Percentiles rank a stretch among this genome's conserved stretches.
phyloP scores from a whole-genome alignment of 805 yeast genomes.

The Metahyphopichia silvanorum region DNA sequence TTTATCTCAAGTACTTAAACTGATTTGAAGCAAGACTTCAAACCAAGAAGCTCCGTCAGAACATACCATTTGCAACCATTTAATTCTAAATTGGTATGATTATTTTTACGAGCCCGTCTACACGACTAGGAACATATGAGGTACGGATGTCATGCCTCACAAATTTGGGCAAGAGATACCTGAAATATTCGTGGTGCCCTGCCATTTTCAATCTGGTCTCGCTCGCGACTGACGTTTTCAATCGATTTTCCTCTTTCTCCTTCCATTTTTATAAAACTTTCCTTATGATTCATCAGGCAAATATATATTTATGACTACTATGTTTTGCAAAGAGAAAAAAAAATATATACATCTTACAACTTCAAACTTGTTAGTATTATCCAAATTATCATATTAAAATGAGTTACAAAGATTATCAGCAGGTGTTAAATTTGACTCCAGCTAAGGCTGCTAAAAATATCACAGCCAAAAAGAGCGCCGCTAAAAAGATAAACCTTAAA shows the following conservation, averaged over 20 bases:
- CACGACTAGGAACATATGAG: too few species aligned
- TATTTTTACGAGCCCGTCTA: too few species aligned
- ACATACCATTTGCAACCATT: too few species aligned
- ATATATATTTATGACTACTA: slow-evolving; percentile 1
- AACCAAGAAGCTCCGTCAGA: too few species aligned
- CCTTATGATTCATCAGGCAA: background rate
- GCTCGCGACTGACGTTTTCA: background rate
- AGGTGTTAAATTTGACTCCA: slow-evolving; percentile 26
- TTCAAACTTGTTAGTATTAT: background rate
- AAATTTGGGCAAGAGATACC: too few species aligned
- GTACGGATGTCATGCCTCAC: too few species aligned
- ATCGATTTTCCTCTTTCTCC: background rate
- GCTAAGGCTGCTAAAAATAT: slow-evolving; percentile 1
- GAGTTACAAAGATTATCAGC: slow-evolving; percentile 35
- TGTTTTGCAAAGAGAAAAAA: background rate
- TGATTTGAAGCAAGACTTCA: too few species aligned
- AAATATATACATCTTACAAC: background rate
- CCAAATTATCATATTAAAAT: slow-evolving; percentile 5
- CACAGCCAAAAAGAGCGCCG: slow-evolving; percentile 2
- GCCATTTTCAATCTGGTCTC: background rate
- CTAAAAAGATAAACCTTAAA: background rate
- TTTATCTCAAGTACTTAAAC: too few species aligned
- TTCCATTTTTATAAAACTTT: background rate
- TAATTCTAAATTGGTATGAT: too few species aligned
- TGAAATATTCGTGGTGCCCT: background rate